phyloP scores from a whole-genome alignment of 108 stramenopile species.

The Skeletonema grethae region DNA sequence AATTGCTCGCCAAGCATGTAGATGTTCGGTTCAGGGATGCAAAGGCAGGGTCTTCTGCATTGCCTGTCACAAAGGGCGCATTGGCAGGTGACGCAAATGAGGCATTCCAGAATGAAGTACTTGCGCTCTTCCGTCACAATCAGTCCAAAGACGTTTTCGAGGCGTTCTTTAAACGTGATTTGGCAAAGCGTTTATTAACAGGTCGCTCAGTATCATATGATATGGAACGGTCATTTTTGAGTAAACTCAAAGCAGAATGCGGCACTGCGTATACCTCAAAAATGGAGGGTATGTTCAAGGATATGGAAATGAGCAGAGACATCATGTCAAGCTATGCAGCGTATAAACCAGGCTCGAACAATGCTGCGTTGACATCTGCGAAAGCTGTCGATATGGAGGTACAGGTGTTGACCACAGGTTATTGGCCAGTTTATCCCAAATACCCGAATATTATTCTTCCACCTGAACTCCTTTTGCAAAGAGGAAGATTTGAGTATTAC shows the following conservation, averaged over 20 bases:
- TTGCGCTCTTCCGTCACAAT: constrained; percentile 86
- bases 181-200: constrained; percentile 94
- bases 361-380: constrained; percentile 8
- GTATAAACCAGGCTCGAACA: constrained; percentile 40
- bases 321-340: constrained; percentile 85
- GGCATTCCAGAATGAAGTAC: constrained; percentile 54
- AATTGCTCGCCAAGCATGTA: constrained; percentile 89
- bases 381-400: constrained; percentile 82
- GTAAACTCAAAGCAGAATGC: constrained; percentile 97
- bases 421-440: constrained; percentile 95
- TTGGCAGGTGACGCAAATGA: constrained; percentile 39
- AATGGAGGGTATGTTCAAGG: constrained; percentile 99
- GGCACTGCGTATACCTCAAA: constrained; percentile 97
- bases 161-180: constrained; percentile 95
- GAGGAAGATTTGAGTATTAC: constrained; percentile 73
- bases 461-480: constrained; percentile 51
- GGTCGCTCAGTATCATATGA: constrained; percentile 84
- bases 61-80: constrained; percentile 16
- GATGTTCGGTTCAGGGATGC: constrained; percentile 68
- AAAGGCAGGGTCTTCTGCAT: constrained; percentile 46
- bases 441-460: constrained; percentile 74
- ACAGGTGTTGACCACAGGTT: constrained; percentile 92
- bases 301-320: constrained; percentile 93
- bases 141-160: constrained; percentile 98
- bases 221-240: constrained; percentile 89